Percentiles rank a stretch among this genome's conserved stretches.
Evolutionary conservation across 176 grass and related monocot genomes (phyloP).

Genomic region (Bonia amplexicaulis): DNA sequence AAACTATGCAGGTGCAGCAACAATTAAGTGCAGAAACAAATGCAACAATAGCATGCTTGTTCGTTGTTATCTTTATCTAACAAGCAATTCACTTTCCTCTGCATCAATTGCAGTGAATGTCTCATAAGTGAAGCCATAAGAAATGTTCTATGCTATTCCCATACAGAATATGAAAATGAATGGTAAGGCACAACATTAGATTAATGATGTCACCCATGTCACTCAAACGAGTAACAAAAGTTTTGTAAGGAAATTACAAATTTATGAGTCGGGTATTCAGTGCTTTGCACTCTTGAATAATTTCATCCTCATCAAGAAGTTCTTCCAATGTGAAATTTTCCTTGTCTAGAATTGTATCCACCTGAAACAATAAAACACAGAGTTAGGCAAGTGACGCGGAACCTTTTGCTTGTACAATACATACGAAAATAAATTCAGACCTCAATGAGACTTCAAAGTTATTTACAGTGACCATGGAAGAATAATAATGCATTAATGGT

Average conservation of each 20-base stretch:
- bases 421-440: neutral
- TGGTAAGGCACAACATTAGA: neutral
- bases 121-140: neutral
- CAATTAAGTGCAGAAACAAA: conserved; percentile 6
- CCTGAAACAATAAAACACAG: conserved; percentile 46
- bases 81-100: neutral
- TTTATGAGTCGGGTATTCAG: conserved; percentile 88
- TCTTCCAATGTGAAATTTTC: conserved; percentile 97
- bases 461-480: conserved; percentile 2
- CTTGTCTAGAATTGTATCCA: conserved; percentile 98
- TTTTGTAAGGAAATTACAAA: conserved; percentile 60
- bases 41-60: neutral
- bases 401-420: neutral
- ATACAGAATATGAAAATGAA: neutral
- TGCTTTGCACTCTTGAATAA: conserved; percentile 99
- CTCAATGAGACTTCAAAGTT: neutral
- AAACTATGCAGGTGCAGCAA: conserved; percentile 3
- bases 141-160: neutral
- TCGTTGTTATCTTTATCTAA: neutral
- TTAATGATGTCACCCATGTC: neutral
- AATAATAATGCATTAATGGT: neutral
- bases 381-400: conserved; percentile 16
- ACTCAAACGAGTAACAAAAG: conserved; percentile 1
- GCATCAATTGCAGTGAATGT: neutral
- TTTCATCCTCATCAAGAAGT: conserved; percentile 99